Evolutionary conservation across 805 yeast genomes (phyloP).

Genomic region (Saccharomycodes ludwigii): DNA sequence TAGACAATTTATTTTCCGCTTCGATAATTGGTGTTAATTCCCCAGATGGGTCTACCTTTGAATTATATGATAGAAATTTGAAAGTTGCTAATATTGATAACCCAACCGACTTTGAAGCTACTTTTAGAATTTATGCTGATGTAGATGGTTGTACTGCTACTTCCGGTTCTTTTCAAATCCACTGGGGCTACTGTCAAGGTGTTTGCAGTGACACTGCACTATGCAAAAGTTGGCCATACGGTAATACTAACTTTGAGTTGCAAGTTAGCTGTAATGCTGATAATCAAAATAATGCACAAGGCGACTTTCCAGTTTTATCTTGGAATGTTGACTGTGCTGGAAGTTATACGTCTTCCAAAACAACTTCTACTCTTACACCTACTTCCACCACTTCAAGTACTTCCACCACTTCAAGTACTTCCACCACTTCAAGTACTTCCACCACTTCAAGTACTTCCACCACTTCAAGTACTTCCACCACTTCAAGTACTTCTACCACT

Average conservation of each 20-base stretch:
- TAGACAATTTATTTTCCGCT: conserved; percentile 9
- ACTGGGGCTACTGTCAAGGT: conserved; percentile 22
- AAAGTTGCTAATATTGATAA: conserved; percentile 11
- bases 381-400: neutral
- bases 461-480: neutral
- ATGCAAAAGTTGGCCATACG: conserved; percentile 6
- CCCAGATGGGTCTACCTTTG: conserved; percentile 14
- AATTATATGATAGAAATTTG: conserved; percentile 17
- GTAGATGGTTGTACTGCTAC: conserved; percentile 8
- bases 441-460: neutral
- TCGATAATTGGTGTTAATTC: conserved; percentile 20
- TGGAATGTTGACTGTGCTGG: conserved; percentile 9
- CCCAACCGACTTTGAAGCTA: conserved; percentile 19
- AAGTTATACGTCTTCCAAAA: neutral
- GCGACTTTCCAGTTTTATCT: conserved; percentile 18
- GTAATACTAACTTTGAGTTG: conserved; percentile 14
- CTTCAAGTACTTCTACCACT: neutral
- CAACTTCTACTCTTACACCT: neutral
- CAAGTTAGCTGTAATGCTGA: conserved; percentile 17
- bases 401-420: neutral
- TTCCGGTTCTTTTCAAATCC: conserved; percentile 20
- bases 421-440: neutral
- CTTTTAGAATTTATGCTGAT: conserved; percentile 16
- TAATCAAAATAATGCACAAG: conserved; percentile 18
- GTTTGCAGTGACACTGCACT: conserved; percentile 10